These are phyloP conservation scores for Plectosphaerella cucumerina DNA, from an alignment of 2,329 filamentous ascomycete genomes.

Conservation along the genomic window DNA sequence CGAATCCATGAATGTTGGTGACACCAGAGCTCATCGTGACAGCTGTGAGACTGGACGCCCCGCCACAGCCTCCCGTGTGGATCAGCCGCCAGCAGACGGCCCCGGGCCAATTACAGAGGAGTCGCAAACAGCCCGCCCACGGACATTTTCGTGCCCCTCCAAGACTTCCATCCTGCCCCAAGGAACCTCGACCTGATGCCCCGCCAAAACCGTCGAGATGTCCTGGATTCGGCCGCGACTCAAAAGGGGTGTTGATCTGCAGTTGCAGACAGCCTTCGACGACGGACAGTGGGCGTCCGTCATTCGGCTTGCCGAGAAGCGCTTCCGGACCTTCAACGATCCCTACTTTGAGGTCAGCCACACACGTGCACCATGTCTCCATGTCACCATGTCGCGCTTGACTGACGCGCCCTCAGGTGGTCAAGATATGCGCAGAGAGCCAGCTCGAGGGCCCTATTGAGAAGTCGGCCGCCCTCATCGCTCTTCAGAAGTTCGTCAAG, in stretches of 20 bases:
- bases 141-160: slow-evolving; percentile 2
- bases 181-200: slow-evolving; percentile 12
- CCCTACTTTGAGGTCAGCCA: slow-evolving; percentile 48
- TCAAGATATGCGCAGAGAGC: slow-evolving; percentile 47
- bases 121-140: not conserved
- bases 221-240: slow-evolving; percentile 28
- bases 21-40: not conserved
- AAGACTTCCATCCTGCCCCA: not conserved
- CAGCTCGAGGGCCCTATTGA: slow-evolving; percentile 45
- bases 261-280: slow-evolving; percentile 51
- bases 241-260: slow-evolving; percentile 46
- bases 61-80: not conserved
- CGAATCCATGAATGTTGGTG: too few relatives aligned
- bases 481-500: slow-evolving; percentile 41
- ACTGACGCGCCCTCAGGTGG: slow-evolving; percentile 24
- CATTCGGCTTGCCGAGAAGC: slow-evolving; percentile 48
- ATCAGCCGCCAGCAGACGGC: not conserved
- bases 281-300: slow-evolving; percentile 50
- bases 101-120: not conserved
- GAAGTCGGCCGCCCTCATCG: slow-evolving; percentile 37
- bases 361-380: not conserved
- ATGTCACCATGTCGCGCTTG: not conserved
- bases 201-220: slow-evolving; percentile 17
- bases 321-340: slow-evolving; percentile 44
- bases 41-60: not conserved